Percentiles rank a stretch among this genome's conserved stretches.
Conservation (phyloP, 441 rosid species). For the Gossypium aridum region DNA sequence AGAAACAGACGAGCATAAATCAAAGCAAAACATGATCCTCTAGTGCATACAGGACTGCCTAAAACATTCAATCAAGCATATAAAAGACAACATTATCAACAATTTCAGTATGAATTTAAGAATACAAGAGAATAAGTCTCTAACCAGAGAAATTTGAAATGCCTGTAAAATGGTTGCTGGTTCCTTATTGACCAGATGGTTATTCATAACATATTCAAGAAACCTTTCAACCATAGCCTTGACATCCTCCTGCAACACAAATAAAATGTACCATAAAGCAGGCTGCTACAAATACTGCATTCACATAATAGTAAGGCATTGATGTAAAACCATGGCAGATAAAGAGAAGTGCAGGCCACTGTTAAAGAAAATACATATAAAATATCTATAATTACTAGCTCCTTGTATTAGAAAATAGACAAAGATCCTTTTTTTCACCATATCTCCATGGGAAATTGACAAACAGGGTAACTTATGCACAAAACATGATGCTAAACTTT, state of each 20-base stretch:
- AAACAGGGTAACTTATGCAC: background rate
- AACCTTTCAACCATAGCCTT: constrained; percentile 48
- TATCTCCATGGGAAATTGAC: background rate
- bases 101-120: constrained; percentile 6
- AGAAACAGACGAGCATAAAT: background rate
- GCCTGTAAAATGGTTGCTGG: constrained; percentile 67
- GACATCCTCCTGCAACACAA: constrained; percentile 56
- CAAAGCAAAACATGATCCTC: background rate
- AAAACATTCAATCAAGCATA: background rate
- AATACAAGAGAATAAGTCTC: constrained; percentile 13
- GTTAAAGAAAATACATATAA: background rate
- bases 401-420: background rate
- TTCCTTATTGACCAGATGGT: constrained; percentile 54
- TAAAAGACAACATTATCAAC: background rate
- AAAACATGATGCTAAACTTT: background rate
- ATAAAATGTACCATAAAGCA: background rate
- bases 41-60: background rate
- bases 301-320: background rate
- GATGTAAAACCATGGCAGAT: background rate
- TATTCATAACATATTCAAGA: constrained; percentile 70
- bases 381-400: background rate
- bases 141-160: constrained; percentile 82
- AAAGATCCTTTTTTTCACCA: background rate
- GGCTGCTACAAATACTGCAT: background rate
- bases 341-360: background rate